A percentile compares a stretch with the other conserved stretches of the same genome.
Evolutionary conservation across 306 rosid species (phyloP).

Genomic region (Heteromeles arbutifolia): DNA sequence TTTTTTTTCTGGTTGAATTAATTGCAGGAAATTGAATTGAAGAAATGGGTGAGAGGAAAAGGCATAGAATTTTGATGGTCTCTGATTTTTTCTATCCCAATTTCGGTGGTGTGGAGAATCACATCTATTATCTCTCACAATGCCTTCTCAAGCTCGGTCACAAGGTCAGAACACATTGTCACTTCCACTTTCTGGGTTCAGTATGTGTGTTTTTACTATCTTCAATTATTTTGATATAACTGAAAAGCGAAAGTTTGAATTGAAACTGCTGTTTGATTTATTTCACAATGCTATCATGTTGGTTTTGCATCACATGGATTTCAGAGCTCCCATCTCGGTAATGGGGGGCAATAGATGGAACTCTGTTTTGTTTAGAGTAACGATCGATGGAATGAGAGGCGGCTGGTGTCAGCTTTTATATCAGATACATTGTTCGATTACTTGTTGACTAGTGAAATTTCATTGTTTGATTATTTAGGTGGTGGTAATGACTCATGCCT

Average conservation of each 20-base stretch:
- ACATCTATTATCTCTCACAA: constrained; percentile 76
- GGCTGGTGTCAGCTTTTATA: background rate
- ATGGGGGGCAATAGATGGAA: background rate
- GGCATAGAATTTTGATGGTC: constrained; percentile 70
- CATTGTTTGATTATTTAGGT: constrained; percentile 41
- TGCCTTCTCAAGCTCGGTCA: constrained; percentile 87
- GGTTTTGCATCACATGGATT: background rate
- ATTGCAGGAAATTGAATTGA: constrained; percentile 21
- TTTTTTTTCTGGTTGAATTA: background rate
- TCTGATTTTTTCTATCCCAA: constrained; percentile 95
- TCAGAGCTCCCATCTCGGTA: background rate
- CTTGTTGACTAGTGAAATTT: background rate
- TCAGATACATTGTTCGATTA: background rate
- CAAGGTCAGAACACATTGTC: constrained; percentile 47
- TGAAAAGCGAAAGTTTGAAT: background rate
- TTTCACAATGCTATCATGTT: background rate
- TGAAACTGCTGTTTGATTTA: background rate
- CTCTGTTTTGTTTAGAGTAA: background rate
- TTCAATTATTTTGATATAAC: background rate
- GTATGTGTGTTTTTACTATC: background rate
- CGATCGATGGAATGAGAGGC: background rate
- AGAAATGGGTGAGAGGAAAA: constrained; percentile 43
- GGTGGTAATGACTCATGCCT: constrained; percentile 91
- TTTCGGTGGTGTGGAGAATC: constrained; percentile 89
- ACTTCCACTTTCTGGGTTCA: constrained; percentile 8